These are phyloP conservation scores for Castanea mollissima DNA, from an alignment of 306 rosid species.

Conservation along the genomic window DNA sequence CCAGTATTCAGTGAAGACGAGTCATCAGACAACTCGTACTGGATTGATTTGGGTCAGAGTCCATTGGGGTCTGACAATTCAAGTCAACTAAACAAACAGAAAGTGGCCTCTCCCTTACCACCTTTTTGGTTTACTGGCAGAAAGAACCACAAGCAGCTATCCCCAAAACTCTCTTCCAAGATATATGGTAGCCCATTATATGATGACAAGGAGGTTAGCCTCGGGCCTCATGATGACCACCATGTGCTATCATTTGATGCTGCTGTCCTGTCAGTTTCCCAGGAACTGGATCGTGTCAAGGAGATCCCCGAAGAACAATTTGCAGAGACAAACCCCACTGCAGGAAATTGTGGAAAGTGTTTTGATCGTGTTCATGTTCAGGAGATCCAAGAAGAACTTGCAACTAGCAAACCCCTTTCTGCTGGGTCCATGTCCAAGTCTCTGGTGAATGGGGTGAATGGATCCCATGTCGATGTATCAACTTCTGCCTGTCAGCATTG, in stretches of 20 bases:
- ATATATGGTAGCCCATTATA: conserved; percentile 75
- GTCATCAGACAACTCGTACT: conserved; percentile 83
- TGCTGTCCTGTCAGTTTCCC: conserved; percentile 76
- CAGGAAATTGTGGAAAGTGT: conserved; percentile 39
- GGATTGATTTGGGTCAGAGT: conserved; percentile 98
- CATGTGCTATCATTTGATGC: conserved; percentile 85
- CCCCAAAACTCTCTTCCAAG: conserved; percentile 69
- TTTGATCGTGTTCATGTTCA: conserved; percentile 26
- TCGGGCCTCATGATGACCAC: conserved; percentile 47
- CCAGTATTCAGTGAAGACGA: conserved; percentile 96
- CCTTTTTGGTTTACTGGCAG: conserved; percentile 71
- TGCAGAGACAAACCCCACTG: conserved; percentile 32
- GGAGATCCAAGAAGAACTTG: conserved; percentile 64
- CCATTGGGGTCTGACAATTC: conserved; percentile 75
- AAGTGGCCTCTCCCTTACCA: conserved; percentile 76
- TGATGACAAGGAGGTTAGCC: conserved; percentile 58
- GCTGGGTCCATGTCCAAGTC: conserved; percentile 25
- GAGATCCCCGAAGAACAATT: conserved; percentile 63
- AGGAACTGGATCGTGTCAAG: conserved; percentile 72
- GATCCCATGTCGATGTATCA: conserved; percentile 41
- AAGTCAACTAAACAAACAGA: conserved; percentile 55
- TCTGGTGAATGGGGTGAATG: conserved; percentile 36
- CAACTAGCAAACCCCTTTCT: conserved; percentile 33
- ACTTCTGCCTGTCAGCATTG: conserved; percentile 40
- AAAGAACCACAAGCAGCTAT: conserved; percentile 51